phyloP scores from a whole-genome alignment of 2,329 filamentous ascomycete species.

The Bipolaris cookei region DNA sequence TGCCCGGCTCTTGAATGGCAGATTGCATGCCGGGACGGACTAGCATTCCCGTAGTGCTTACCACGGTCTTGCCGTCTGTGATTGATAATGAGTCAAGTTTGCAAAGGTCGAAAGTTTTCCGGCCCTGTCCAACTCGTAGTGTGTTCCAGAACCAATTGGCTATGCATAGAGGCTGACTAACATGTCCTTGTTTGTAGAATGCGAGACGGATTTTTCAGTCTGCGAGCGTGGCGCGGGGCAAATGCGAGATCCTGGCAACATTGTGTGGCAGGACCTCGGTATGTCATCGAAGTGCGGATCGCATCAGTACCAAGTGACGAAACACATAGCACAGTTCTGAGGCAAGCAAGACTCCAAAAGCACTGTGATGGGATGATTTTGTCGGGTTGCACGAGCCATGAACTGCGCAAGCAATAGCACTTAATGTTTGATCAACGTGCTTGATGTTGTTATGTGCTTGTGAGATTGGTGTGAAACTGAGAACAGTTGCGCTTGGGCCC shows the following conservation, averaged over 20 bases:
- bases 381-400: background rate
- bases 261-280: background rate
- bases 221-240: background rate
- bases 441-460: background rate
- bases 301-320: background rate
- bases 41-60: background rate
- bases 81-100: background rate
- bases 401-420: background rate
- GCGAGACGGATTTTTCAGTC: background rate
- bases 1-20: background rate
- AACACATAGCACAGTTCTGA: background rate
- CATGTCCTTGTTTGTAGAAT: background rate
- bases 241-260: background rate
- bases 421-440: background rate
- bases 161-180: background rate
- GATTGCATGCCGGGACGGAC: background rate
- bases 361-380: background rate
- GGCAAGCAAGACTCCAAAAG: background rate
- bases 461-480: background rate
- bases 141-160: background rate
- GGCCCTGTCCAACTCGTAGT: background rate
- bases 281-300: conserved; percentile 3
- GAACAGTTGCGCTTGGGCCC: conserved; percentile 1
- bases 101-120: background rate
- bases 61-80: background rate